Evolutionary conservation across 768 basidiomycete genomes (phyloP), one percentile per base, ranked within the genome.

Genomic region (Psilocybe subaeruginosa): DNA sequence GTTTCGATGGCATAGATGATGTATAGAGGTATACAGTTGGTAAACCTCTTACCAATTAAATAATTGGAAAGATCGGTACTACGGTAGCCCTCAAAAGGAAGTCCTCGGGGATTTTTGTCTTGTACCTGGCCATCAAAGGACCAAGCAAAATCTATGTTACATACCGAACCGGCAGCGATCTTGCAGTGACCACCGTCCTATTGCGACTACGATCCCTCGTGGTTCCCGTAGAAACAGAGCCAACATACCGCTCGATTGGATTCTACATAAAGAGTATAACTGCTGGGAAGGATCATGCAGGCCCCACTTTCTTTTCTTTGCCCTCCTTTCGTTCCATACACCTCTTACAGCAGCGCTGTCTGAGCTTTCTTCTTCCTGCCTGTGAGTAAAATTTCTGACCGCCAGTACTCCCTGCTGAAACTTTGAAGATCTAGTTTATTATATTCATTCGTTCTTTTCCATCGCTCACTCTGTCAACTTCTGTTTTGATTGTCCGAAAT

Each of bases 311-410:
- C 45, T 33, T 60, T 56, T 49, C 64, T 66, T 58, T 62, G 45
- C 64, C 64, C 68, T 58, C 37, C 64, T 60, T 68, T 65, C 59
- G 63, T 61, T 68, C 64, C 33, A 37, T 67, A 70, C 65, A 61
- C 64, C 66, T 69, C 69, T 67, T 64, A 82, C 84, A 84, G 83
- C 85, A 71, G 84, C 59, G 85, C 84, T 85, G 84, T 76, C 69
- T 70, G 69, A 66, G 67, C 71, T 66, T 72, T 68, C 56, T 64
- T 66, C 66, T 56, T 68, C 33, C 30, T 31, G 56, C 35, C n/a
- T 47, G 56, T 56, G 14, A 55, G 37, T 30, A 19, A 6, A 6
- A 53, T 16, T n/a, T 17, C 11, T 7, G 4, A 11, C n/a, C 31
- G 6, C 12, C 5, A 7, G n/a, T 33, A n/a, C 31, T 7, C 16